Conservation (phyloP, 352 stramenopile genomes). For the Pythium graminicola region DNA sequence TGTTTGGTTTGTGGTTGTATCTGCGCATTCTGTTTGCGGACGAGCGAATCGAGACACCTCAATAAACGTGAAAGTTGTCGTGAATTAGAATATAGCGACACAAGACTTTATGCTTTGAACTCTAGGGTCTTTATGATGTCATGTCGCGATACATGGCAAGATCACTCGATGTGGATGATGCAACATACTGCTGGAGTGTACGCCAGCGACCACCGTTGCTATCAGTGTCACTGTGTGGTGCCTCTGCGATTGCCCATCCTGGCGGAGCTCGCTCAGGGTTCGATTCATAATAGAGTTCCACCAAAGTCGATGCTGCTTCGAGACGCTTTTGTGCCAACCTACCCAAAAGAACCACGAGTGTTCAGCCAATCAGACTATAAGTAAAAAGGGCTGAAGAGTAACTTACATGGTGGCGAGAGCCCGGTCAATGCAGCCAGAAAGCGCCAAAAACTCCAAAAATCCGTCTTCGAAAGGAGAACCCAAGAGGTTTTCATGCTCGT, state of each 20-base stretch:
- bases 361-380: neutral
- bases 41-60: constrained; percentile 38
- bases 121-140: neutral
- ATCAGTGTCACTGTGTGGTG: neutral
- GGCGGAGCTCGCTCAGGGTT: constrained; percentile 17
- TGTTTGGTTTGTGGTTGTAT: constrained; percentile 58
- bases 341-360: neutral
- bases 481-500: constrained; percentile 23
- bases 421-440: constrained; percentile 19
- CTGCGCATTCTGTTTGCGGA: constrained; percentile 61
- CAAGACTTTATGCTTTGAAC: neutral
- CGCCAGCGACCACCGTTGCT: constrained; percentile 4
- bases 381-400: neutral
- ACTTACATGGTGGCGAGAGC: constrained; percentile 24
- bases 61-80: constrained; percentile 12
- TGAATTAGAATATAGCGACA: constrained; percentile 15
- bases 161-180: constrained; percentile 13
- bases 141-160: constrained; percentile 17
- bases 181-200: constrained; percentile 23
- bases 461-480: constrained; percentile 20
- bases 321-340: constrained; percentile 19
- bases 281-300: constrained; percentile 25
- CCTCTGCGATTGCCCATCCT: constrained; percentile 1
- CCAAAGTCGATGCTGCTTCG: constrained; percentile 20
- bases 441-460: constrained; percentile 27